phyloP scores from a whole-genome alignment of 768 basidiomycete genomes.

The Podaxis sp. region DNA sequence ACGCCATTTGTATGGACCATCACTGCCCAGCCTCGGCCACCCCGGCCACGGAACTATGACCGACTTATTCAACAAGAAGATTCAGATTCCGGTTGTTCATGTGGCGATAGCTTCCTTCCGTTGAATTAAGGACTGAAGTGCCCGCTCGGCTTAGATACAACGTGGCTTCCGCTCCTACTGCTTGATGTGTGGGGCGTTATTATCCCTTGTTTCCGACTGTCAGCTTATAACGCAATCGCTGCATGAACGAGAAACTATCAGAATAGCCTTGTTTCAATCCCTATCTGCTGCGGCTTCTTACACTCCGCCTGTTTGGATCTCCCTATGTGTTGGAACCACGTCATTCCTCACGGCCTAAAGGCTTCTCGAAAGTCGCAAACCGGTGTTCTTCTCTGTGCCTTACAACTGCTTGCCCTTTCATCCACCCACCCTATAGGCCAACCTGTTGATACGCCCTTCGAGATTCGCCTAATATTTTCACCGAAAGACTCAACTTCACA shows the following conservation, averaged over 20 bases:
- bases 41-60: background rate
- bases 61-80: background rate
- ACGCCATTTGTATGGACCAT: background rate
- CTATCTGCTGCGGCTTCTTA: conserved; percentile 3
- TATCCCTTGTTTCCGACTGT: background rate
- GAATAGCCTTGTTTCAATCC: background rate
- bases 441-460: background rate
- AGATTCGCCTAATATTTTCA: background rate
- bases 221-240: background rate
- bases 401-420: background rate
- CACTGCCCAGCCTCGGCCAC: background rate
- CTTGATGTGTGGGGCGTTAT: background rate
- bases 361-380: background rate
- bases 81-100: background rate
- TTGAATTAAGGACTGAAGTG: background rate
- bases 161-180: background rate
- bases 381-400: background rate
- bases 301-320: background rate
- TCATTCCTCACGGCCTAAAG: background rate
- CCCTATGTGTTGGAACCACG: background rate
- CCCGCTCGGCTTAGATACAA: background rate
- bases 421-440: background rate
- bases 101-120: background rate
- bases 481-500: background rate
- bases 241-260: background rate